Evolutionary conservation across 1,139 yeast species (phyloP).

Genomic region (Debaryomycetaceae sp.): DNA sequence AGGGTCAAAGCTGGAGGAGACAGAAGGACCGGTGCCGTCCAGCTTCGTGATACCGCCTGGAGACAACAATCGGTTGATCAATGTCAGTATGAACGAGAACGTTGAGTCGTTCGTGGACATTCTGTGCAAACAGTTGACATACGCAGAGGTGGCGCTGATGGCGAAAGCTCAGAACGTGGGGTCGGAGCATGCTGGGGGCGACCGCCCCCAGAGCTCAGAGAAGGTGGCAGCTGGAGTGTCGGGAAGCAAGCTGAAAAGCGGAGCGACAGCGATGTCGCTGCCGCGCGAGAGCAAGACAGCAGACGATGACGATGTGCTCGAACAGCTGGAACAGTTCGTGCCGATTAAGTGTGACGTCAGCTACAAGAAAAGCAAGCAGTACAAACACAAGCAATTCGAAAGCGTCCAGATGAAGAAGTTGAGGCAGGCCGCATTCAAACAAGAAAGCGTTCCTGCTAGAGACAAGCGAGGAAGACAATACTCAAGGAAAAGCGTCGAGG

Average conservation of each 20-base stretch:
- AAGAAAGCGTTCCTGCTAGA: background rate
- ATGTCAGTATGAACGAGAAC: slow-evolving; percentile 34
- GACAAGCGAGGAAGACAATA: background rate
- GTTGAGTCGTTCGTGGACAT: slow-evolving; percentile 38
- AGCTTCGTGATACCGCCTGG: slow-evolving; percentile 27
- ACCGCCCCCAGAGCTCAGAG: slow-evolving; percentile 1
- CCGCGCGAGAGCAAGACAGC: background rate
- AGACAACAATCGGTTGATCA: slow-evolving; percentile 24
- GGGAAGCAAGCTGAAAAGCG: slow-evolving; percentile 1
- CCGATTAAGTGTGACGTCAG: slow-evolving; percentile 18
- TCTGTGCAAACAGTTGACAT: slow-evolving; percentile 33
- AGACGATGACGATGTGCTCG: slow-evolving; percentile 9
- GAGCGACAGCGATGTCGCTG: background rate
- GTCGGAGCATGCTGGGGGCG: slow-evolving; percentile 1
- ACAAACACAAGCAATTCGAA: slow-evolving; percentile 13
- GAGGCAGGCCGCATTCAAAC: slow-evolving; percentile 6
- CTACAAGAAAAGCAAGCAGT: slow-evolving; percentile 16
- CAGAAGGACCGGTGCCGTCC: slow-evolving; percentile 18
- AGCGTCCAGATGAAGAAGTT: slow-evolving; percentile 11
- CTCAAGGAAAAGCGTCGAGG: background rate
- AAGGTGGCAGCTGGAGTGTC: background rate
- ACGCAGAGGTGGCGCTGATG: slow-evolving; percentile 44
- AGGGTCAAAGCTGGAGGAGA: background rate
- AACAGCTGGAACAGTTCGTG: slow-evolving; percentile 10
- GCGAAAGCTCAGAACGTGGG: slow-evolving; percentile 11